Evolutionary conservation across 1,284 basidiomycete genomes (phyloP).

Genomic region (Phlebopus sp.): DNA sequence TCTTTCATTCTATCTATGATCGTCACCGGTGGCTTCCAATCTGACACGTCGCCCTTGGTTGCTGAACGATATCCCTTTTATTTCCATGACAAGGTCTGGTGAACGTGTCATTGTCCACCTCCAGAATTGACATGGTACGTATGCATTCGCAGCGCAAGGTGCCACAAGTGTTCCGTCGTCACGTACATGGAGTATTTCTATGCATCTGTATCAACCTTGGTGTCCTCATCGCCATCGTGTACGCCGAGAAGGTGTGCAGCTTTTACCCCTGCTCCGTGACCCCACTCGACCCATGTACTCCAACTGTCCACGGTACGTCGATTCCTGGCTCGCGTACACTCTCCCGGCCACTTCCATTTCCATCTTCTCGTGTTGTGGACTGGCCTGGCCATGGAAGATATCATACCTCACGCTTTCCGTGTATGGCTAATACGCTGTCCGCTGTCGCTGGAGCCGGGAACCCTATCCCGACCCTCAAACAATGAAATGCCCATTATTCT

Average conservation of each 20-base stretch:
- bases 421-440: slow-evolving; percentile 48
- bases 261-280: not conserved
- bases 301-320: slow-evolving; percentile 48
- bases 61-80: slow-evolving; percentile 75
- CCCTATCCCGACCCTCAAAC: slow-evolving; percentile 45
- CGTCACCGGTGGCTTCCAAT: slow-evolving; percentile 80
- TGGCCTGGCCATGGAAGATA: slow-evolving; percentile 63
- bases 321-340: slow-evolving; percentile 69
- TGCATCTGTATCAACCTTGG: slow-evolving; percentile 75
- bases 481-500: slow-evolving; percentile 67
- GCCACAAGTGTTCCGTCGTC: not conserved
- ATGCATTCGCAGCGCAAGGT: not conserved
- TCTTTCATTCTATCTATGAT: slow-evolving; percentile 66
- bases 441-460: slow-evolving; percentile 58
- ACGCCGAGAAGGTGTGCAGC: slow-evolving; percentile 59
- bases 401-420: slow-evolving; percentile 50
- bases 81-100: slow-evolving; percentile 54
- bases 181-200: slow-evolving; percentile 62
- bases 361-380: slow-evolving; percentile 61
- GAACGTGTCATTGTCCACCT: slow-evolving; percentile 83
- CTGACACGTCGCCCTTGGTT: slow-evolving; percentile 76
- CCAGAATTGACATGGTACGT: slow-evolving; percentile 69
- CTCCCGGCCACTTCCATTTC: slow-evolving; percentile 68
- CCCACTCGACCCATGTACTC: slow-evolving; percentile 3
- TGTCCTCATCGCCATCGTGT: slow-evolving; percentile 65